Evolutionary conservation across 345 rosid genomes (phyloP).

Genomic region (Diplotaxis tenuifolia): DNA sequence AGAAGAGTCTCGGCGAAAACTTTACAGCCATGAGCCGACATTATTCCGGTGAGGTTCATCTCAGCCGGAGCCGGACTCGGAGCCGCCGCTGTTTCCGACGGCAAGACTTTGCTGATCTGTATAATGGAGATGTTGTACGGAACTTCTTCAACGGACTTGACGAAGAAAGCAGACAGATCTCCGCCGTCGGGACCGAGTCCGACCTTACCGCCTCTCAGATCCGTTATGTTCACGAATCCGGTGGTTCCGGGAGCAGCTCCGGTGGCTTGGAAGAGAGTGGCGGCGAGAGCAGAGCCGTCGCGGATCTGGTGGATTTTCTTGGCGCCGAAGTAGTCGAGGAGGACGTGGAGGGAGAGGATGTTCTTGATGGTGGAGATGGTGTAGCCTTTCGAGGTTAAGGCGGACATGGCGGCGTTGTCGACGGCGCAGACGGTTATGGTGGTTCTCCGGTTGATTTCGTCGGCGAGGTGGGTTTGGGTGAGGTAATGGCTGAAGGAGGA

Average conservation of each 20-base stretch:
- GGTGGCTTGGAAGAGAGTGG: slow-evolving; percentile 90
- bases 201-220: slow-evolving; percentile 80
- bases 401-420: slow-evolving; percentile 76
- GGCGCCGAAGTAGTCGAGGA: slow-evolving; percentile 89
- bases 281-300: slow-evolving; percentile 78
- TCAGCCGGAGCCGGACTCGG: slow-evolving; percentile 76
- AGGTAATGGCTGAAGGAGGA: slow-evolving; percentile 91
- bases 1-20: slow-evolving; percentile 74
- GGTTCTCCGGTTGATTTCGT: slow-evolving; percentile 73
- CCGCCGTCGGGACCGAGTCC: slow-evolving; percentile 72
- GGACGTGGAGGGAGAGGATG: slow-evolving; percentile 88
- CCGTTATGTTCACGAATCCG: slow-evolving; percentile 92
- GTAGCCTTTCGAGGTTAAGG: slow-evolving; percentile 56
- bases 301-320: slow-evolving; percentile 92
- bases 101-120: slow-evolving; percentile 75
- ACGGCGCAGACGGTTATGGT: slow-evolving; percentile 90
- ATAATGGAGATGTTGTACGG: slow-evolving; percentile 87
- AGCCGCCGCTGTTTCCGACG: slow-evolving; percentile 73
- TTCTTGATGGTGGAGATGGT: slow-evolving; percentile 67
- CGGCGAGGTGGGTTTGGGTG: slow-evolving; percentile 74
- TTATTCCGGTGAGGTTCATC: slow-evolving; percentile 67
- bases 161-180: slow-evolving; percentile 47
- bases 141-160: slow-evolving; percentile 73
- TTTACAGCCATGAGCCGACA: slow-evolving; percentile 93
- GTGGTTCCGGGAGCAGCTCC: slow-evolving; percentile 78